phyloP scores from a whole-genome alignment of 176 grass and related monocot species.

The Otatea glauca region DNA sequence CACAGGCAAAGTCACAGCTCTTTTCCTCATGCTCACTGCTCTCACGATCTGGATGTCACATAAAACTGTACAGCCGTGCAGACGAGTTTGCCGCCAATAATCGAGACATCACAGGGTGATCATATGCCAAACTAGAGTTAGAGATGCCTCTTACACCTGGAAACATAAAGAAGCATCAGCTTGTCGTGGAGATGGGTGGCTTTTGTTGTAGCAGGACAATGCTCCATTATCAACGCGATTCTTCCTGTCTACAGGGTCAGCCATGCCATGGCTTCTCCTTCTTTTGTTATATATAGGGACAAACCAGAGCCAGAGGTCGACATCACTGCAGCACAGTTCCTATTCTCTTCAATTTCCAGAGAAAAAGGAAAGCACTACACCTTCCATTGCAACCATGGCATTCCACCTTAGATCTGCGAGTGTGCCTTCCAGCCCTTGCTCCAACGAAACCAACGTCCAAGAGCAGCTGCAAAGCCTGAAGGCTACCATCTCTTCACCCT shows the following conservation, averaged over 20 bases:
- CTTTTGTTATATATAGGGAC: constrained; percentile 41
- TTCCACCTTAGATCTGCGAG: constrained; percentile 50
- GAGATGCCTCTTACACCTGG: background rate
- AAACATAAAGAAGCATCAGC: constrained; percentile 7
- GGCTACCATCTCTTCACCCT: background rate
- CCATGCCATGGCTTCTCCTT: constrained; percentile 11
- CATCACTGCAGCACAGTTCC: constrained; percentile 12
- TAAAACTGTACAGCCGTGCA: constrained; percentile 4
- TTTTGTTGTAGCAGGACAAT: constrained; percentile 13
- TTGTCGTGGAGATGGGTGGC: constrained; percentile 27
- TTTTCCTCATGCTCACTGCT: background rate
- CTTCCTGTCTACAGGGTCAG: constrained; percentile 24
- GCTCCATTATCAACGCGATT: constrained; percentile 14
- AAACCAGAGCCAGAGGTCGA: constrained; percentile 19
- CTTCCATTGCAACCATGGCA: constrained; percentile 43
- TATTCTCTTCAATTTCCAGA: constrained; percentile 36
- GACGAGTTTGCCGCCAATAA: constrained; percentile 26
- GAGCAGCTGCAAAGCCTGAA: constrained; percentile 37
- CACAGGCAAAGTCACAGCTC: no score
- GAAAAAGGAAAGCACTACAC: background rate
- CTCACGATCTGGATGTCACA: background rate
- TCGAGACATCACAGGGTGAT: constrained; percentile 17
- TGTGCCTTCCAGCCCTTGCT: constrained; percentile 33
- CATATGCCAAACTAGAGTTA: background rate
- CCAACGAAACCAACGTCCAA: background rate